These are phyloP conservation scores for Saccharomycopsis olivae DNA, from an alignment of 805 yeast genomes.

Conservation along the genomic window DNA sequence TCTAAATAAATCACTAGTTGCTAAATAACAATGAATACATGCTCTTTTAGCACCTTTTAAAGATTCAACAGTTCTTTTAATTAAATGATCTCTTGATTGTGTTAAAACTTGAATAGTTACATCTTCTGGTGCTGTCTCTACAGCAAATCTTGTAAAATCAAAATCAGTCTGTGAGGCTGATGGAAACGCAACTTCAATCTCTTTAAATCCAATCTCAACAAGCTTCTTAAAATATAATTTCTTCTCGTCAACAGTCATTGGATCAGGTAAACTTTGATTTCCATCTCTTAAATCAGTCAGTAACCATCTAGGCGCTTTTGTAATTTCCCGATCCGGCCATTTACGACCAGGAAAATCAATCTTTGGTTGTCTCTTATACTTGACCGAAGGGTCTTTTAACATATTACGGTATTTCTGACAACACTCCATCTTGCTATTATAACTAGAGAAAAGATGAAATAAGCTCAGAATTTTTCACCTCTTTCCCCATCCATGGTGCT, in stretches of 20 bases:
- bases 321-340: conserved; percentile 60
- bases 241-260: conserved; percentile 67
- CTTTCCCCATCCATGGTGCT: no score
- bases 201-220: conserved; percentile 66
- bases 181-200: conserved; percentile 73
- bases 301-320: conserved; percentile 71
- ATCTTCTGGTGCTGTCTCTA: conserved; percentile 68
- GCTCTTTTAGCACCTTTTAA: conserved; percentile 66
- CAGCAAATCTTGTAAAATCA: conserved; percentile 72
- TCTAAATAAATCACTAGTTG: conserved; percentile 66
- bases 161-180: conserved; percentile 77
- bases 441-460: no score
- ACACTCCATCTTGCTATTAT: no score
- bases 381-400: conserved; percentile 60
- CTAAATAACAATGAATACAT: conserved; percentile 61
- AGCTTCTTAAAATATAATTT: conserved; percentile 66
- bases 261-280: conserved; percentile 74
- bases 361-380: conserved; percentile 47
- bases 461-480: no score
- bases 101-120: conserved; percentile 65
- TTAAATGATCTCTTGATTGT: conserved; percentile 66
- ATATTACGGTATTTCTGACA: conserved; percentile 26
- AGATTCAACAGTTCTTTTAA: conserved; percentile 65
- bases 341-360: conserved; percentile 49
- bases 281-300: conserved; percentile 77